Evolutionary conservation across 2,329 filamentous ascomycete species (phyloP).

Genomic region (Biscogniauxia marginata): DNA sequence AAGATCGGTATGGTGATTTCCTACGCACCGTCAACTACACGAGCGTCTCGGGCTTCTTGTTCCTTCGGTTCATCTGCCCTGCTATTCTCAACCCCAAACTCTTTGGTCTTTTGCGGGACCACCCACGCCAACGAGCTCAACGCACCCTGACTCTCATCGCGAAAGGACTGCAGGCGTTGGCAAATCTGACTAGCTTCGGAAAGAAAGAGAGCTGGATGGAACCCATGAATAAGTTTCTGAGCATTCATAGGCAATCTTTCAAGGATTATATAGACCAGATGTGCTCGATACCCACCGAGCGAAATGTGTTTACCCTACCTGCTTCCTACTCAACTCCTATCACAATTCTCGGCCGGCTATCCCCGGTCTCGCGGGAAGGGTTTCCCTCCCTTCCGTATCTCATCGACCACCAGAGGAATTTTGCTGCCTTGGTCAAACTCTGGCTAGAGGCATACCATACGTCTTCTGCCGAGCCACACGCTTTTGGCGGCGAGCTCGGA

Average conservation of each 20-base stretch:
- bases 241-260: constrained; percentile 72
- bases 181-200: constrained; percentile 87
- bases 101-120: constrained; percentile 80
- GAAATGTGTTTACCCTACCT: constrained; percentile 63
- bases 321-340: constrained; percentile 91
- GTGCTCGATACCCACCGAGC: constrained; percentile 76
- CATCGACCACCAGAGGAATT: constrained; percentile 83
- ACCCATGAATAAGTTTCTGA: constrained; percentile 90
- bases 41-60: constrained; percentile 91
- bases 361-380: constrained; percentile 79
- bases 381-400: constrained; percentile 92
- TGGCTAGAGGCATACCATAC: constrained; percentile 63
- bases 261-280: constrained; percentile 85
- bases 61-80: constrained; percentile 91
- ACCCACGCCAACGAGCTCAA: constrained; percentile 78
- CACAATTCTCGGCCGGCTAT: constrained; percentile 81
- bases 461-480: constrained; percentile 32
- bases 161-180: constrained; percentile 86
- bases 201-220: constrained; percentile 99
- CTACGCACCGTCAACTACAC: constrained; percentile 87
- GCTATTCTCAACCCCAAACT: constrained; percentile 95
- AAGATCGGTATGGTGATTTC: constrained; percentile 92
- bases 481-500: constrained; percentile 51
- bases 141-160: constrained; percentile 88
- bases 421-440: constrained; percentile 77